Evolutionary conservation across 2,329 filamentous ascomycete genomes (phyloP).

Genomic region (Pseudocercospora crystallina): DNA sequence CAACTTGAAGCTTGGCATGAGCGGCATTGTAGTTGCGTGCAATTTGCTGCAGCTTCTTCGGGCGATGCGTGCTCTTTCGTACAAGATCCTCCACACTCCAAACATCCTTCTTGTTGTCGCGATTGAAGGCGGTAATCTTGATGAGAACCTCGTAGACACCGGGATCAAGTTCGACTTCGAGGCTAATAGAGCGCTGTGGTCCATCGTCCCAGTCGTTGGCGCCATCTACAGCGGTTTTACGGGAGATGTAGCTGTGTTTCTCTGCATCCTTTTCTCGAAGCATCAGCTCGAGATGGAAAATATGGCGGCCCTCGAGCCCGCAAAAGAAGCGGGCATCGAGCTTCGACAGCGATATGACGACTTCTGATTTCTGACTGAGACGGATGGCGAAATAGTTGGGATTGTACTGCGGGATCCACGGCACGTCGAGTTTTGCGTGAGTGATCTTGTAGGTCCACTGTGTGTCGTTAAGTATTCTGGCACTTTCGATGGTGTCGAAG

Average conservation of each 20-base stretch:
- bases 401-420: constrained; percentile 2
- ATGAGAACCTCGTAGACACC: constrained; percentile 8
- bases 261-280: not conserved
- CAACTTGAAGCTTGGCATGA: constrained; percentile 2
- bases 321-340: constrained; percentile 1
- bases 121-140: not conserved
- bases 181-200: not conserved
- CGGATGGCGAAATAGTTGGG: not conserved
- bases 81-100: constrained; percentile 8
- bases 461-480: not conserved
- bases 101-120: not conserved
- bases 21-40: constrained; percentile 7
- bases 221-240: not conserved
- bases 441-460: constrained; percentile 1
- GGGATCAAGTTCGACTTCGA: not conserved
- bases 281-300: not conserved
- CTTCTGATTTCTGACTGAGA: not conserved
- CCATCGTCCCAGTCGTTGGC: too few species aligned
- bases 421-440: constrained; percentile 1
- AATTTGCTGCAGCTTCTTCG: constrained; percentile 7
- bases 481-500: constrained; percentile 27
- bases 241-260: not conserved
- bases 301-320: constrained; percentile 1
- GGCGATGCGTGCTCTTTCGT: not conserved
- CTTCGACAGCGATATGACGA: constrained; percentile 5